Evolutionary conservation across 2,329 filamentous ascomycete species (phyloP), one percentile per base, ranked within the genome.

Genomic region (Paecilomyces niveus): DNA sequence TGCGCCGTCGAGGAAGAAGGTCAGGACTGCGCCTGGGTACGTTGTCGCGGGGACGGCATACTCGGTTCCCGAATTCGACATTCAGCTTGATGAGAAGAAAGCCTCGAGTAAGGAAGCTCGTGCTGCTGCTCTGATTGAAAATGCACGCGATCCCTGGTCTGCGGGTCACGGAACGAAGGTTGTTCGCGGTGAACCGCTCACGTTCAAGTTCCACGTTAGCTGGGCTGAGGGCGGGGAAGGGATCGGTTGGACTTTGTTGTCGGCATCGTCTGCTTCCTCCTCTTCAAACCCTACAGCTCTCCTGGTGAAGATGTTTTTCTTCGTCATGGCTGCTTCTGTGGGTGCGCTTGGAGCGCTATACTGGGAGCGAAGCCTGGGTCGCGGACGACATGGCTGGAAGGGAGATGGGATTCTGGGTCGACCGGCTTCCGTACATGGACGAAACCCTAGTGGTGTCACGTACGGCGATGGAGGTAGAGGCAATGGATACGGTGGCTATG

Each of bases 31-130:
- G n/a, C 76, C 85, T 21, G 92, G 92, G 31, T 91, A 92, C 18
- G 83, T 96, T 50, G 90, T 96, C 68, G 92, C 90, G 15, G 92
- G 87, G 22, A 87, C 90, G 3, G 93, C 92, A 5, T 97, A 99
- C 76, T 90, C 86, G 63, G 88, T 92, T 2, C 89, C 88, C 15
- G 85, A 89, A 21, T 80, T 89, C 35, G 83, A 84, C 62, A 82
- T 86, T 65, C 57, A 65, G 8, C 29, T 58, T 9, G 57, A 59
- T 5, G 60, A 64, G 35, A 57, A 65, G 45, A 54, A 58, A 56
- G 53, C 55, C 26, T 7, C 54, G 31, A 52, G 55, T 26, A 54
- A 60, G n/a, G 67, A 70, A 35, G 64, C 67, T 50, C 80, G 83
- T 68, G 76, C 78, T 10, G 80, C 80, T 11, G 78, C 64, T 31